Base-by-base conservation (phyloP, 495 filamentous ascomycete species). In the Neurospora discreta region DNA sequence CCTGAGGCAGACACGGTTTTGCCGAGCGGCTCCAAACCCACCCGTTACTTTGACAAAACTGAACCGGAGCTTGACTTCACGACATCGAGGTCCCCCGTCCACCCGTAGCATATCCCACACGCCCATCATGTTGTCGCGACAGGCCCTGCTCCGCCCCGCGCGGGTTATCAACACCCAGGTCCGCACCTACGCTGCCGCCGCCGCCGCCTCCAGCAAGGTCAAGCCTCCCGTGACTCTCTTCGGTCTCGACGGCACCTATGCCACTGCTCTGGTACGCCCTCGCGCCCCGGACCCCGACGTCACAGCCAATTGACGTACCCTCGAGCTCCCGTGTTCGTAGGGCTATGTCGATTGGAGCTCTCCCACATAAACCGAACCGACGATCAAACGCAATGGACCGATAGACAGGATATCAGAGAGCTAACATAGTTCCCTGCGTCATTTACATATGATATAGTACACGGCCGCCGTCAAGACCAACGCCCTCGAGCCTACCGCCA, bases 221-320 rank as follows among this genome's bases (percentile, higher is more conserved):
- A 94, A 92, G 86, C 89, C 94, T 74, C 95, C 95, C 70, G 87
- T 98, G 80, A 88, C 94, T 71, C 86, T 99, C 74, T 99, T 92
- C 84, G 95, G 95, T 73, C 86, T 99, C 84, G 95, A 98, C 82
- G 95, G 95, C 78, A 98, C 95, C 79, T 99, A 99, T 85, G 96
- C 95, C 78, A 92, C 89, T 86, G 95, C 95, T 85, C 86, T 99
- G 90, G 95, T 99, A 93, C 81, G 89, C 83, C 72, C 74, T 1
- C 74, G 33, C 58, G 42, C 67, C 69, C 70, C 70, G 67, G 23
- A 65, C 3, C 26, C 5, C 33, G 60, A 68, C 71, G 71, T 69
- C 71, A 69, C 43, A 16, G 42, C 58, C 75, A 74, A 78, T 79
- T 76, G 74, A 42, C 15, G 0, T 0, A 3, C 15, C 26, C 26